phyloP scores from a whole-genome alignment of 1,284 basidiomycete species.

The Anthracocystis panici-leucophaei region DNA sequence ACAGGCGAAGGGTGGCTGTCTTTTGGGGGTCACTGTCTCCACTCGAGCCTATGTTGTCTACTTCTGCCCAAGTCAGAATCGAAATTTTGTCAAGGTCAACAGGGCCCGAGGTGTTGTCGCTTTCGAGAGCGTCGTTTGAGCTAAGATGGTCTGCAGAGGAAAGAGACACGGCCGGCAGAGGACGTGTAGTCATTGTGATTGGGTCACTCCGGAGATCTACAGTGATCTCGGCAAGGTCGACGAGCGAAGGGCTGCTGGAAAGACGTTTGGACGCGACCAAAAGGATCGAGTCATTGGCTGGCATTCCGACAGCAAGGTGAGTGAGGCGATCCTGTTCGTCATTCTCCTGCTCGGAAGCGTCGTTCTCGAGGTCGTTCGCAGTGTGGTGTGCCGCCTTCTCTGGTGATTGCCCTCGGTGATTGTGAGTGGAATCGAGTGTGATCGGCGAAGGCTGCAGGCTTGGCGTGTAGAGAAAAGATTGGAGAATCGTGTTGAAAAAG shows the following conservation, averaged over 20 bases:
- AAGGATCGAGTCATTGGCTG: slow-evolving; percentile 27
- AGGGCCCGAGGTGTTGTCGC: not conserved
- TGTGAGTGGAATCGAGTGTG: slow-evolving; percentile 31
- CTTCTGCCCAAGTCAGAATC: slow-evolving; percentile 33
- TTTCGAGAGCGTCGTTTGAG: not conserved
- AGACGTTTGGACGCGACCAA: slow-evolving; percentile 34
- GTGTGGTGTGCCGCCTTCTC: slow-evolving; percentile 3
- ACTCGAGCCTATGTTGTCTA: slow-evolving; percentile 2
- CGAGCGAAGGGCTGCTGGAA: slow-evolving; percentile 8
- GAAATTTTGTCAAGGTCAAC: slow-evolving; percentile 4
- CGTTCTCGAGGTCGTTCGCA: not conserved
- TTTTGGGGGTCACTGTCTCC: slow-evolving; percentile 6
- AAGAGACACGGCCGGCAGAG: slow-evolving; percentile 29
- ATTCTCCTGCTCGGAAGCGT: not conserved
- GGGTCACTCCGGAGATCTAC: slow-evolving; percentile 32
- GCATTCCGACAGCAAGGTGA: slow-evolving; percentile 49
- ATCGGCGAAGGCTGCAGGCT: slow-evolving; percentile 40
- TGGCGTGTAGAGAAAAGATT: slow-evolving; percentile 35
- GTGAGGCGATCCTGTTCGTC: slow-evolving; percentile 13
- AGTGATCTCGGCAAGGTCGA: slow-evolving; percentile 41
- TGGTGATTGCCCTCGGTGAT: slow-evolving; percentile 2
- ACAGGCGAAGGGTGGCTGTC: slow-evolving; percentile 14
- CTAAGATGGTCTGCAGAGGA: slow-evolving; percentile 5
- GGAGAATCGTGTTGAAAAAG: slow-evolving; percentile 32
- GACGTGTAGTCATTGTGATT: slow-evolving; percentile 44